Base-by-base conservation (phyloP, 768 basidiomycete species). In the Podaxis sp. region DNA sequence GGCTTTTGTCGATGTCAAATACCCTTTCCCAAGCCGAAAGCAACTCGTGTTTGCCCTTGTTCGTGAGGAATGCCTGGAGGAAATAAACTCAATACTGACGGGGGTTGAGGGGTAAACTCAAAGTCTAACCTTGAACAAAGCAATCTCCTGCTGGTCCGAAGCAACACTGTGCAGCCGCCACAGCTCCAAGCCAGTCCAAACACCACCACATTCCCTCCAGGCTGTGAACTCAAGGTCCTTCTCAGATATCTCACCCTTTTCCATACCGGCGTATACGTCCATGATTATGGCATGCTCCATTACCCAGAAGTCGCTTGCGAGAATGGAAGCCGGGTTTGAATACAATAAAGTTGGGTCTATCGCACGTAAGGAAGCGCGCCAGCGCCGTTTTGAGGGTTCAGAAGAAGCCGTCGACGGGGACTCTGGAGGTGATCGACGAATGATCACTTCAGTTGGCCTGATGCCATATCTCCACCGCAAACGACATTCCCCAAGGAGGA, bases 401-500 rank as follows among this genome's bases (percentile, higher is more conserved):
- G 63, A 63, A n/a, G 70, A 64, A 5, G 63, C 5, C 8, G 60
- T 38, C 1, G 33, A 49, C 27, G 47, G 47, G 4, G 61, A 52
- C 33, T 59, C 52, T 11, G 60, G 56, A 7, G 75, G 73, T 33
- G 70, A 69, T 19, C 66, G 68, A 37, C 72, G 68, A 55, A 76
- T 73, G 24, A 75, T 60, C 19, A 75, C 64, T 61, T 76, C 75
- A 0, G 72, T 65, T 9, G 69, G 63, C 6, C 69, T 71, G 62
- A 75, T 74, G 17, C 73, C 73, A 63, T 74, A 69, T 17, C 62
- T 56, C 17, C 70, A 24, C 5, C 75, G 72, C 4, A 76, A 61
- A 12, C 68, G 72, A 56, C 75, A 75, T 70, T 77, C 75, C 1
- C 73, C 71, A 54, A 72, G 65, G 61, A 76, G 71, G 67, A 75